Base-by-base conservation (phyloP, 2,329 filamentous ascomycete species). In the Alternaria ethzedia region DNA sequence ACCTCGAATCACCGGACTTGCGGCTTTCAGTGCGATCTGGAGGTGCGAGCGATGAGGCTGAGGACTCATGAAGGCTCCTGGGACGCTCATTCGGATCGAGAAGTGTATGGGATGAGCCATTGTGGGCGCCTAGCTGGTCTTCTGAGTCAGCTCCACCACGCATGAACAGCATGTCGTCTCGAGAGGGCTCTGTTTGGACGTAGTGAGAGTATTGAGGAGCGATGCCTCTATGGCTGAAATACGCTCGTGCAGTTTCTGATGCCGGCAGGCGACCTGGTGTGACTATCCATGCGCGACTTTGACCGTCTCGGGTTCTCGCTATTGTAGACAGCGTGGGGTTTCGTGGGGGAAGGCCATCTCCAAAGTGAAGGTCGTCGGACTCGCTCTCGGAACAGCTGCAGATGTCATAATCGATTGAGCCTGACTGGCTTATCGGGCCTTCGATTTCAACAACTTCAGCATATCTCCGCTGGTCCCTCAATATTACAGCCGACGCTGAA, bases 111-210 rank as follows among this genome's bases (percentile, higher is more conserved):
- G 32, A 36, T 36, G 32, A 36, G 32, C 32, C 32, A 9, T 36
- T 36, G 32, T 36, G 32, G 32, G 15, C 32, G 32, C 32, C 32
- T 11, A 41, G 36, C 36, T 41, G 36, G 9, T 50, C 59, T 11
- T 61, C 59, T 17, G 36, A 57, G 2, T 20, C 54, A 8, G 54
- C 54, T 43, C 54, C 59, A 15, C 59, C 59, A 36, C 54, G 54
- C 20, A 61, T 32, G 28, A 28, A 54, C 5, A 54, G 7, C 32
- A 20, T 25, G 32, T 52, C 20, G 36, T 52, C 13, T 41, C 49
- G 17, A 32, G 41, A 17, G n/a, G 26, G 26, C 20, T 25, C 17
- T 28, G 36, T 36, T 12, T 49, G 30, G 11, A 26, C 15, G 45
- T 43, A 20, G 30, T 54, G 30, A 30, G 25, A n/a, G 50, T 15